These are phyloP conservation scores for Corymbia calophylla DNA, from an alignment of 441 rosid genomes.

Conservation along the genomic window DNA sequence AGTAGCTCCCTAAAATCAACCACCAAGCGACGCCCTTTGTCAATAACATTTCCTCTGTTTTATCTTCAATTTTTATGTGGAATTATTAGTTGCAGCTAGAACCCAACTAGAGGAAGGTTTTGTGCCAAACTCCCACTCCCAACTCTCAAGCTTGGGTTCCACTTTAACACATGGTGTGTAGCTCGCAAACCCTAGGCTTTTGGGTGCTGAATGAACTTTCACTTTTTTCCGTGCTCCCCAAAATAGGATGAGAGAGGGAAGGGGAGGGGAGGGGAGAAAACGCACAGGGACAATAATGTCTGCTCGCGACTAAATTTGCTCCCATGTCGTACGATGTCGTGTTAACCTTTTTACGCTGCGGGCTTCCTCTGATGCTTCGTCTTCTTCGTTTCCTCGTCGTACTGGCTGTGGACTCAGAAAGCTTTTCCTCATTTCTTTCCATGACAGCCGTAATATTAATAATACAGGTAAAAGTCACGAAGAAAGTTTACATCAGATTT, in stretches of 20 bases:
- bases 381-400: not conserved
- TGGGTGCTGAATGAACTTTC: not conserved
- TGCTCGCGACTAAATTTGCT: not conserved
- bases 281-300: not conserved
- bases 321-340: not conserved
- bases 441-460: too few relatives aligned
- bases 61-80: not conserved
- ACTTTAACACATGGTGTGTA: fast-evolving
- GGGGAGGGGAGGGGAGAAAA: not conserved
- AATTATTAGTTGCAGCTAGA: not conserved
- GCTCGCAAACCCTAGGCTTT: not conserved
- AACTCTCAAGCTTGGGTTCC: not conserved
- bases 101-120: not conserved
- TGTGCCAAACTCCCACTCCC: not conserved
- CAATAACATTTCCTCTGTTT: not conserved
- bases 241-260: not conserved
- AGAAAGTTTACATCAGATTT: too few relatives aligned
- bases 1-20: not conserved
- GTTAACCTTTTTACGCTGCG: not conserved
- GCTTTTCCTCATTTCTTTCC: not conserved
- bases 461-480: too few relatives aligned
- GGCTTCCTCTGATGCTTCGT: not conserved
- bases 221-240: not conserved
- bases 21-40: not conserved
- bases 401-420: not conserved